Percentiles rank a stretch among this genome's conserved stretches.
These are phyloP conservation scores for Delitschia confertaspora DNA, from an alignment of 495 filamentous ascomycete species.

Conservation along the genomic window DNA sequence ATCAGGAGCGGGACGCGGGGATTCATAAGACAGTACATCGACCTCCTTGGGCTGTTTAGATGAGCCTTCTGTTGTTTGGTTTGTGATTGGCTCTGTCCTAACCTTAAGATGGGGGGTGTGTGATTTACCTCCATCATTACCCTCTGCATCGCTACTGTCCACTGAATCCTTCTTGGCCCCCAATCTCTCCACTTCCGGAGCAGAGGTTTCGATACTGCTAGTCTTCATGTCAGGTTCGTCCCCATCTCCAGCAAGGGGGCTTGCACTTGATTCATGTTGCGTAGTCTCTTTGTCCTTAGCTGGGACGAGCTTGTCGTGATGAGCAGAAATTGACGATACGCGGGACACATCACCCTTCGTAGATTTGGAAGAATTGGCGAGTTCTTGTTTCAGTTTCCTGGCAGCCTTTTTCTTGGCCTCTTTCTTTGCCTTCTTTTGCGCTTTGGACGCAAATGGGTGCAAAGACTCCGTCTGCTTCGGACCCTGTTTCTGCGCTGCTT, in stretches of 20 bases:
- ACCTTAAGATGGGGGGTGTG: neutral
- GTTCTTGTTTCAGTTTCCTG: neutral
- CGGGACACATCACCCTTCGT: neutral
- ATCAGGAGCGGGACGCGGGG: neutral
- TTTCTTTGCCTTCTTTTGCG: constrained; percentile 8
- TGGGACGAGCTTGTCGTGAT: neutral
- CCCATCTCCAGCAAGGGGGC: neutral
- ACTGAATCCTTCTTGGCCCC: neutral
- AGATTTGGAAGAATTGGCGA: neutral
- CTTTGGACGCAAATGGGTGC: constrained; percentile 16
- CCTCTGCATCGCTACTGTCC: neutral
- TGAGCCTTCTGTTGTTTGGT: constrained; percentile 3
- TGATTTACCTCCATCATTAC: neutral
- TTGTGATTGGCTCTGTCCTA: neutral
- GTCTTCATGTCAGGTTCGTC: neutral
- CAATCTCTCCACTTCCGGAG: neutral
- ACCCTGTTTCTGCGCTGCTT: constrained; percentile 6
- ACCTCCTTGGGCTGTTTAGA: neutral
- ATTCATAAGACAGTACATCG: neutral
- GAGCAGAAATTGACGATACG: neutral
- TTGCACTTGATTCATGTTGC: neutral
- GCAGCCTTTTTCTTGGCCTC: constrained; percentile 13
- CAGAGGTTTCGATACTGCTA: neutral
- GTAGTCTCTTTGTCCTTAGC: neutral
- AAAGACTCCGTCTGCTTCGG: constrained; percentile 21